phyloP scores from a whole-genome alignment of 495 filamentous ascomycete genomes.

The Trichoderma erinaceum region DNA sequence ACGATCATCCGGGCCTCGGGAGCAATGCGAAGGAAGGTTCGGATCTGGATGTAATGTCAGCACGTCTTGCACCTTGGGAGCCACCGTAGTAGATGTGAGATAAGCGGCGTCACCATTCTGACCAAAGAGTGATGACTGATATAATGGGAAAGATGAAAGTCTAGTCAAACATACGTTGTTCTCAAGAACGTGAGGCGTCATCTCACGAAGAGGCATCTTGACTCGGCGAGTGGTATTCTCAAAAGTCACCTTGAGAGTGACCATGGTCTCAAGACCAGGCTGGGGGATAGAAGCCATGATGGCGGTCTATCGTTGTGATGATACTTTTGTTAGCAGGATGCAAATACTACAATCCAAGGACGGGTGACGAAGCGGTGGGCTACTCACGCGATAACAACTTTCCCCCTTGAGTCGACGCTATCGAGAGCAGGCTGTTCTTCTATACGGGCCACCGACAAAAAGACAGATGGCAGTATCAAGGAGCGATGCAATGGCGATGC shows the following conservation, averaged over 20 bases:
- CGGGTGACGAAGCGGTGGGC: constrained; percentile 15
- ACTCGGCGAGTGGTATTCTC: constrained; percentile 71
- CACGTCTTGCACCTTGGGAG: background rate
- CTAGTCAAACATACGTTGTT: constrained; percentile 65
- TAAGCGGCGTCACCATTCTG: background rate
- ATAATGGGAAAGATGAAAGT: constrained; percentile 1
- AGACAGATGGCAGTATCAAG: background rate
- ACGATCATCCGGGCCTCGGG: constrained; percentile 61
- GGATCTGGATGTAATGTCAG: constrained; percentile 52
- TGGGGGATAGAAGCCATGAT: constrained; percentile 48
- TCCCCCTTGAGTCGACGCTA: background rate
- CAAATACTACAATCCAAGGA: constrained; percentile 13
- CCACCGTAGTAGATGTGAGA: background rate
- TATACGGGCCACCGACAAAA: background rate
- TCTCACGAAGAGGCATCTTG: constrained; percentile 82
- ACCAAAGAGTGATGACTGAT: background rate
- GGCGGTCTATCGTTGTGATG: constrained; percentile 15
- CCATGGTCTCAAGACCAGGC: constrained; percentile 64
- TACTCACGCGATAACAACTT: constrained; percentile 9
- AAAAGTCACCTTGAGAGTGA: constrained; percentile 79
- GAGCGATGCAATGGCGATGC: background rate
- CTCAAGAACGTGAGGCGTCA: constrained; percentile 68
- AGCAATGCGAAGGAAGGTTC: constrained; percentile 64
- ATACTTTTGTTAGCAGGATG: background rate
- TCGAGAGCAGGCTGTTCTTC: background rate